Conservation (phyloP, 768 basidiomycete genomes). For the Lactarius pseudohatsudake region DNA sequence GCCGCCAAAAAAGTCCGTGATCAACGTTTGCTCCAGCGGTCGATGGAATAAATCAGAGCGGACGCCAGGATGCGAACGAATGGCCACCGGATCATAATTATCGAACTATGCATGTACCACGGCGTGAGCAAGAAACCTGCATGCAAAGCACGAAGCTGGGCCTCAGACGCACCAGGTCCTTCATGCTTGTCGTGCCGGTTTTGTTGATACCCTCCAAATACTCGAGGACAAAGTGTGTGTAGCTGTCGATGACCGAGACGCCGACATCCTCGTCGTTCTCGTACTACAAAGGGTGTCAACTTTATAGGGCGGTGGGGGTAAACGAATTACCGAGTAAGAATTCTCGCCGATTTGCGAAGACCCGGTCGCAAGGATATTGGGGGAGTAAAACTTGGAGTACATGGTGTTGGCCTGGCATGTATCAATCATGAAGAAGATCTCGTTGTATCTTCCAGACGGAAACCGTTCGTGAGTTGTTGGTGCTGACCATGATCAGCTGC, state of each 20-base stretch:
- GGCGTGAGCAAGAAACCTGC: conserved; percentile 1
- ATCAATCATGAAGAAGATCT: conserved; percentile 97
- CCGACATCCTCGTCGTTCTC: conserved; percentile 94
- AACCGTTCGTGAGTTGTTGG: background rate
- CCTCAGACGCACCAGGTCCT: conserved; percentile 67
- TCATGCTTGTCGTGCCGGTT: conserved; percentile 75
- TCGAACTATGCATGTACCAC: conserved; percentile 58
- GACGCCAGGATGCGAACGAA: conserved; percentile 87
- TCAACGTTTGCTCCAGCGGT: conserved; percentile 55
- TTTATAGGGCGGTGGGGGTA: background rate
- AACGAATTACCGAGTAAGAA: conserved; percentile 78
- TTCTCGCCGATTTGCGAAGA: conserved; percentile 83
- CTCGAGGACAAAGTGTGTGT: conserved; percentile 87
- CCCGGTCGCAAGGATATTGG: conserved; percentile 89
- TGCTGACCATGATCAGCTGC: background rate
- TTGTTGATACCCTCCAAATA: conserved; percentile 94
- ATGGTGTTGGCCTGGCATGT: conserved; percentile 98
- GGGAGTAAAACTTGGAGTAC: conserved; percentile 91
- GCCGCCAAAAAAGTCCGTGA: conserved; percentile 75
- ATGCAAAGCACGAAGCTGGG: conserved; percentile 1
- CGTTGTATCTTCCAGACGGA: conserved; percentile 67
- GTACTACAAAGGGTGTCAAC: conserved; percentile 50
- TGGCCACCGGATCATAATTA: conserved; percentile 68
- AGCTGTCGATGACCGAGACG: conserved; percentile 93
- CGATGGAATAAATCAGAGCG: conserved; percentile 78